phyloP scores from a whole-genome alignment of 2,329 filamentous ascomycete genomes.

The Neofusicoccum ribis region DNA sequence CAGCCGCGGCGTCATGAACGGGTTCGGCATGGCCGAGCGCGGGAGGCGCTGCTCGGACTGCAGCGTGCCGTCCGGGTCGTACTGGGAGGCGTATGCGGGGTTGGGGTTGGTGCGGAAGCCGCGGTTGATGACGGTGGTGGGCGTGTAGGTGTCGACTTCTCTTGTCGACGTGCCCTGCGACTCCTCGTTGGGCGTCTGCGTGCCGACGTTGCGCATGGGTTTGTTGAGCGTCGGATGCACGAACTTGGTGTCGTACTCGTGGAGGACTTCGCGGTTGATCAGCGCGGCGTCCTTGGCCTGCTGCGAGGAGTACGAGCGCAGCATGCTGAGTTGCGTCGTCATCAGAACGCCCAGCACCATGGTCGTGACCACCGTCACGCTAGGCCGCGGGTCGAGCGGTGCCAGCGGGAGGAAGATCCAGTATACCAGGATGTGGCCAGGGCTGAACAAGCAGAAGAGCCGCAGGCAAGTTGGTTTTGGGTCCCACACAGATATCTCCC shows the following conservation, averaged over 20 bases:
- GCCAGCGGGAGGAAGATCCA: conserved; percentile 81
- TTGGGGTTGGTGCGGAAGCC: conserved; percentile 82
- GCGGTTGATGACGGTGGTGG: conserved; percentile 66
- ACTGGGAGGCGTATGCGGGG: conserved; percentile 71
- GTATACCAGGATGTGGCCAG: conserved; percentile 89
- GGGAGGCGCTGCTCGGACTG: conserved; percentile 16
- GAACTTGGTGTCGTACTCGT: conserved; percentile 95
- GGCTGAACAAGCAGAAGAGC: conserved; percentile 88
- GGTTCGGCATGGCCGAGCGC: conserved; percentile 18
- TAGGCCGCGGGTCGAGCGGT: conserved; percentile 75
- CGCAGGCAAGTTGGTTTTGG: conserved; percentile 80
- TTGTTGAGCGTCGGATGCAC: conserved; percentile 88
- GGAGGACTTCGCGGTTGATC: conserved; percentile 87
- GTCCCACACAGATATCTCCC: conserved; percentile 94
- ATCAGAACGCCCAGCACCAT: conserved; percentile 74
- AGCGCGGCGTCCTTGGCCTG: conserved; percentile 82
- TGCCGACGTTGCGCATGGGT: conserved; percentile 74
- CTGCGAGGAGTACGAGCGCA: conserved; percentile 75
- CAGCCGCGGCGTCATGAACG: conserved; percentile 20
- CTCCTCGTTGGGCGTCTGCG: conserved; percentile 61
- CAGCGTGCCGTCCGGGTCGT: conserved; percentile 64
- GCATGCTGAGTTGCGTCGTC: conserved; percentile 71
- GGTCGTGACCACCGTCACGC: conserved; percentile 80
- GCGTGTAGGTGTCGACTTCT: conserved; percentile 63
- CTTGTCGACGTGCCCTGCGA: conserved; percentile 31